Evolutionary conservation across 2,329 filamentous ascomycete genomes (phyloP), one percentile per base, ranked within the genome.

Genomic region (Metarhizium guizhouense): DNA sequence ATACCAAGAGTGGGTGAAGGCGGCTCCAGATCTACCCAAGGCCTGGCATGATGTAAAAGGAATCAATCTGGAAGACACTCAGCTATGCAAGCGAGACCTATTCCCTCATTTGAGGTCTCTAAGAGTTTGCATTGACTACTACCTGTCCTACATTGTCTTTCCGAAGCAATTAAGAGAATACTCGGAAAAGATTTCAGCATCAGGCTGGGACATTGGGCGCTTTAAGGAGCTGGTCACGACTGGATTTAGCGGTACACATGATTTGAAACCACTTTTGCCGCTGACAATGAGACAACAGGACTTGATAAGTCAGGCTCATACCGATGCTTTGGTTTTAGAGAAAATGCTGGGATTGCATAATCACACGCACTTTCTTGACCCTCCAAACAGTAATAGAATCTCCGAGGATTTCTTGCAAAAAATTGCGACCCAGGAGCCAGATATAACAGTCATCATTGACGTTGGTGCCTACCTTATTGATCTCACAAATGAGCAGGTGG

Each of bases 391-490:
- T 34, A 6, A 36, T 13, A 25, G 52, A 13, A 16, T 16, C 4
- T 72, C 74, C 0, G 62, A 73, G 11, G 57, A 62, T 2, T 61
- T 86, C 0, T 61, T 90, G 0, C 32, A 68, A 0, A 63, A 42
- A 1, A 48, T 86, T 0, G 64, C 70, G 0, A 47, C 47, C 0
- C 64, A 79, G 38, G 29, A 71, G 0, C 74, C 72, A 0, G 62
- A 68, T 0, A 70, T 79, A 0, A 74, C 76, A 3, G 85, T 90
- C 0, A 77, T 90, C 1, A 72, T 90, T 0, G 86, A 90, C 60
- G 85, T 87, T 0, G 86, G 87, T 0, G 86, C 87, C 0, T 81
- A 85, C 51, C 79, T 90, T 5, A 63, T 90, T 0, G 85, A 90
- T 42, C 66, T 84, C 0, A 72, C 70, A 34, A 88, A 88, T 59